These are phyloP conservation scores for Debaryomyces sp. DNA, from an alignment of 1,139 yeast species.

Conservation along the genomic window DNA sequence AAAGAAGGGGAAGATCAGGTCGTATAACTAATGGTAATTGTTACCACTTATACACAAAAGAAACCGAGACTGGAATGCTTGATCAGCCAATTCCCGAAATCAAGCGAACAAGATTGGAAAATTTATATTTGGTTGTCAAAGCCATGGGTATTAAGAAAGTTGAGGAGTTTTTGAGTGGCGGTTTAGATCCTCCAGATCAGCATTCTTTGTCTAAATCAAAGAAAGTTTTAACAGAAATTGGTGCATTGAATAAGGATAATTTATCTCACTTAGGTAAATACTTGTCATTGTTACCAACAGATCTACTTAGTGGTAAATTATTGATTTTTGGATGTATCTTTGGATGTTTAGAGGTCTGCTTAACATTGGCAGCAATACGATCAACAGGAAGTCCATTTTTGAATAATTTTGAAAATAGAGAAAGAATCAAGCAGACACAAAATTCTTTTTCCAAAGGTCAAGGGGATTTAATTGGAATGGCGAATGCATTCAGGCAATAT, in stretches of 20 bases:
- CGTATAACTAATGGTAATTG: slow-evolving; percentile 85
- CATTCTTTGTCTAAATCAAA: slow-evolving; percentile 65
- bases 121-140: slow-evolving; percentile 78
- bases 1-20: slow-evolving; percentile 98
- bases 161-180: slow-evolving; percentile 65
- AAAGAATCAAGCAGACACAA: slow-evolving; percentile 56
- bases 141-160: slow-evolving; percentile 86
- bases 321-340: slow-evolving; percentile 78
- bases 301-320: slow-evolving; percentile 81
- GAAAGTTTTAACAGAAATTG: slow-evolving; percentile 63
- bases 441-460: slow-evolving; percentile 33
- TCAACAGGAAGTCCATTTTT: slow-evolving; percentile 77
- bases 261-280: slow-evolving; percentile 83
- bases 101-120: slow-evolving; percentile 78
- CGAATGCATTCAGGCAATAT: slow-evolving; percentile 60
- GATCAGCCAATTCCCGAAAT: slow-evolving; percentile 88
- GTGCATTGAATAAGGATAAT: slow-evolving; percentile 61
- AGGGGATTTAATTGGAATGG: slow-evolving; percentile 78
- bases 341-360: slow-evolving; percentile 77
- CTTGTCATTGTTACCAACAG: slow-evolving; percentile 82
- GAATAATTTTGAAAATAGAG: slow-evolving; percentile 64
- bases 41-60: slow-evolving; percentile 74
- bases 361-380: slow-evolving; percentile 74
- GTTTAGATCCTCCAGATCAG: slow-evolving; percentile 78
- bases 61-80: slow-evolving; percentile 61